These are phyloP conservation scores for Anthostomella pinea DNA, from an alignment of 2,329 filamentous ascomycete genomes.

Conservation along the genomic window DNA sequence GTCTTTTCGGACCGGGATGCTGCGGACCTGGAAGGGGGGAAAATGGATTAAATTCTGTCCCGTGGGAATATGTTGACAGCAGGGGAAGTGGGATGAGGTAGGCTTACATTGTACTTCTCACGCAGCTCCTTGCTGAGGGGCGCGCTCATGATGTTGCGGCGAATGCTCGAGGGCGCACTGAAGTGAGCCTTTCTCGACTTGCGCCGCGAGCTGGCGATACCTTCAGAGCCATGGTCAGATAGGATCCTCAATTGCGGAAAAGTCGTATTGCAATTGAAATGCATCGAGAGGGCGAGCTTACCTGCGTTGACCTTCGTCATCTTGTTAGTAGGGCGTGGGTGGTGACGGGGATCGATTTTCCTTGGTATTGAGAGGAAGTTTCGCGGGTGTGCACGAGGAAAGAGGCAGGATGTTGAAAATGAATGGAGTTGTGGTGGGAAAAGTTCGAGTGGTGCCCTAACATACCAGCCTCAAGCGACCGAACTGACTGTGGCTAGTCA, in stretches of 20 bases:
- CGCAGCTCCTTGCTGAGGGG: slow-evolving; percentile 94
- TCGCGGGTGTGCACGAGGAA: slow-evolving; percentile 14
- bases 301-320: slow-evolving; percentile 32
- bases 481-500: slow-evolving; percentile 4
- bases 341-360: slow-evolving; percentile 12
- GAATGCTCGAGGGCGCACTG: slow-evolving; percentile 87
- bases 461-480: slow-evolving; percentile 4
- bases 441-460: slow-evolving; percentile 24
- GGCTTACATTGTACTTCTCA: slow-evolving; percentile 95
- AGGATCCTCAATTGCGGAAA: too few relatives aligned
- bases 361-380: slow-evolving; percentile 14
- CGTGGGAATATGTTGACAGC: not conserved
- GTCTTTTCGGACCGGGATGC: slow-evolving; percentile 96
- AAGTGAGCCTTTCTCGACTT: slow-evolving; percentile 99
- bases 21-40: slow-evolving; percentile 66
- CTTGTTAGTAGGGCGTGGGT: slow-evolving; percentile 25
- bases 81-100: too few relatives aligned
- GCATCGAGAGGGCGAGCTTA: slow-evolving; percentile 10
- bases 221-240: too few relatives aligned
- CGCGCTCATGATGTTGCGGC: slow-evolving; percentile 96
- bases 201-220: slow-evolving; percentile 65
- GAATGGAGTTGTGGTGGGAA: slow-evolving; percentile 19
- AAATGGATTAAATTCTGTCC: not conserved
- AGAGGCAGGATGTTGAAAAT: slow-evolving; percentile 14
- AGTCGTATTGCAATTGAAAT: not conserved